Conservation (phyloP, 192 early-diverging fungal species). For the Dissophora globulifera region DNA sequence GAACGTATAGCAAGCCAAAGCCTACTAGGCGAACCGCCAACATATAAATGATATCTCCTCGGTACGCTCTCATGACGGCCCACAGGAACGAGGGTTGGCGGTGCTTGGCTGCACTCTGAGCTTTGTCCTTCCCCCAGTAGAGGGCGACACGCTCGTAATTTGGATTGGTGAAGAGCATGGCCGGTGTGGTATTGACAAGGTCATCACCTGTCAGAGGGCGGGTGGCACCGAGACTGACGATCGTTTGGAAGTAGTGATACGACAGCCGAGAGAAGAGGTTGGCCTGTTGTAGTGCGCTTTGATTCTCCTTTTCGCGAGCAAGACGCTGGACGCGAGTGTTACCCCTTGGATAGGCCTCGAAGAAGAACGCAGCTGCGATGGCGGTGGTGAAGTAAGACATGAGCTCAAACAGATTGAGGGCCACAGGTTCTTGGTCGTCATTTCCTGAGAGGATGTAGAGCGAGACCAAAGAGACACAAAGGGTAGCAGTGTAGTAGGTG, state of each 20-base stretch:
- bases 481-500: not conserved
- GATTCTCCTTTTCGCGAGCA: slow-evolving; percentile 28
- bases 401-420: not conserved
- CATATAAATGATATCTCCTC: not conserved
- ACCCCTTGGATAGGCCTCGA: slow-evolving; percentile 25
- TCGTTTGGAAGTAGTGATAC: slow-evolving; percentile 11
- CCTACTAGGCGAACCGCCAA: slow-evolving; percentile 13
- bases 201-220: slow-evolving; percentile 30
- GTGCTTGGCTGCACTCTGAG: not conserved
- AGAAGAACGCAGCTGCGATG: slow-evolving; percentile 15
- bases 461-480: not conserved
- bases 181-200: slow-evolving; percentile 17
- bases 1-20: slow-evolving; percentile 2
- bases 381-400: not conserved
- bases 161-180: slow-evolving; percentile 5
- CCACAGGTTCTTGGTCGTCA: not conserved
- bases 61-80: slow-evolving; percentile 22
- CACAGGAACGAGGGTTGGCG: slow-evolving; percentile 26
- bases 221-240: slow-evolving; percentile 22
- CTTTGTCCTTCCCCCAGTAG: slow-evolving; percentile 14
- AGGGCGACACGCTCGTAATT: slow-evolving; percentile 6
- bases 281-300: slow-evolving; percentile 18
- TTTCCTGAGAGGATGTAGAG: slow-evolving; percentile 26
- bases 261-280: slow-evolving; percentile 30
- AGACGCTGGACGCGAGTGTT: slow-evolving; percentile 22